Conservation (phyloP, 306 rosid genomes). For the Herpetospermum pedunculosum region DNA sequence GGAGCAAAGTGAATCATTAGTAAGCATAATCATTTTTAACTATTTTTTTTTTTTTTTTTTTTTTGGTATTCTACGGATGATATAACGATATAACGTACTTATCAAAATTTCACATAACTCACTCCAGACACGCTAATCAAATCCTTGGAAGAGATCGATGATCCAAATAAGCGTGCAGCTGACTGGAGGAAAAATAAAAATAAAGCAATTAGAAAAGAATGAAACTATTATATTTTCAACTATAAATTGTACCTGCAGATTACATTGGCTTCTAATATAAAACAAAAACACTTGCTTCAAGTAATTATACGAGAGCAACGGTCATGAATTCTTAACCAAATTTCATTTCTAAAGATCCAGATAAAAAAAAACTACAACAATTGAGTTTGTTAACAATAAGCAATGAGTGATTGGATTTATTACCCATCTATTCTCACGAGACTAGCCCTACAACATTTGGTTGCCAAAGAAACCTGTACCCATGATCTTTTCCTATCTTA, state of each 20-base stretch:
- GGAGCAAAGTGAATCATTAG: neutral
- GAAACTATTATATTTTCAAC: neutral
- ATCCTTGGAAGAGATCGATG: slow-evolving; percentile 65
- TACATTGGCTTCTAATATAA: no score
- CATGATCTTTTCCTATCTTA: no score
- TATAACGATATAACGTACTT: no score
- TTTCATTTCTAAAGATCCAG: neutral
- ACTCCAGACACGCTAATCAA: slow-evolving; percentile 86
- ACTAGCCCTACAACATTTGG: no score
- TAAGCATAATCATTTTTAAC: neutral
- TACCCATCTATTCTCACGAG: neutral
- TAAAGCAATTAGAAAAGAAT: neutral
- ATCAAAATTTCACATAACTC: slow-evolving; percentile 17
- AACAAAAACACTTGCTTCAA: no score
- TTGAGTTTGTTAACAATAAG: neutral
- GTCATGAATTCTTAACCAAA: neutral
- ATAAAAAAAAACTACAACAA: neutral
- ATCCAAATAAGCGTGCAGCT: slow-evolving; percentile 89
- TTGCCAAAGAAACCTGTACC: no score
- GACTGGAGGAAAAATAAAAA: slow-evolving; percentile 44
- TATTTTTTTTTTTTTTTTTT: no score
- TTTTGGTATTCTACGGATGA: neutral
- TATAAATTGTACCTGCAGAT: no score
- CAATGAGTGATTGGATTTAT: neutral
- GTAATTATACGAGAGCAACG: neutral